These are phyloP conservation scores for Apiotrichum veenhuisii DNA, from an alignment of 1,284 basidiomycete genomes.

Conservation along the genomic window DNA sequence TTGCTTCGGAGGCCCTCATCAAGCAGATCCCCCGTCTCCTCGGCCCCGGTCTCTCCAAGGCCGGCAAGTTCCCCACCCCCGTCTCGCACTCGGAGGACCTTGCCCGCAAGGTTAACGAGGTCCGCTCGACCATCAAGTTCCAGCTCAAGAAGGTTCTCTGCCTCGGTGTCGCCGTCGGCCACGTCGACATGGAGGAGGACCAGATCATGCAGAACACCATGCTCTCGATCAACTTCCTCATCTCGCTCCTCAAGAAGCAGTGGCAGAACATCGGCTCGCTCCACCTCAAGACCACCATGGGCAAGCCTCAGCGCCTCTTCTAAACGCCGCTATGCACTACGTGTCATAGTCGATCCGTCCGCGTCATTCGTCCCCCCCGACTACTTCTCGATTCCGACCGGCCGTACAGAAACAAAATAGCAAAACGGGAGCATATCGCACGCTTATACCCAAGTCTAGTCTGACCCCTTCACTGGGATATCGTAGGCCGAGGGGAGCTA, in stretches of 20 bases:
- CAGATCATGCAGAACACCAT: conserved; percentile 96
- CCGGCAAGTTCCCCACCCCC: conserved; percentile 99
- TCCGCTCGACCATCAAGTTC: conserved; percentile 99
- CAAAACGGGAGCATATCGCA: conserved; percentile 50
- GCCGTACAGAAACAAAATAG: conserved; percentile 14
- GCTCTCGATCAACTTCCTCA: conserved; percentile 99
- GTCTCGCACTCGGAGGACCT: conserved; percentile 93
- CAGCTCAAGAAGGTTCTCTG: conserved; percentile 99
- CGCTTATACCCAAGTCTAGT: conserved; percentile 52
- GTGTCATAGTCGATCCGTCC: neutral
- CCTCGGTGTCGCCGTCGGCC: conserved; percentile 96
- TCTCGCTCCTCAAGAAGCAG: conserved; percentile 98
- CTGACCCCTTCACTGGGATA: conserved; percentile 45
- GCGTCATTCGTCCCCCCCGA: neutral
- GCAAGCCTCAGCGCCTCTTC: conserved; percentile 93
- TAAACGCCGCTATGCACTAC: conserved; percentile 50
- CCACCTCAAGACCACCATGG: conserved; percentile 99
- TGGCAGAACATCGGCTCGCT: conserved; percentile 99
- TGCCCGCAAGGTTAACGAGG: conserved; percentile 85
- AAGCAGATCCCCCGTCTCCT: conserved; percentile 99
- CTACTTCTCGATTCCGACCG: neutral
- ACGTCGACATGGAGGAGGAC: conserved; percentile 96
- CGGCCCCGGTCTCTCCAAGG: conserved; percentile 99
- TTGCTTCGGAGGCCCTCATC: conserved; percentile 96
- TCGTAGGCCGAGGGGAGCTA: conserved; percentile 51